Evolutionary conservation across 73 alveolate genomes (phyloP).

Genomic region (Stentor roeselii): DNA sequence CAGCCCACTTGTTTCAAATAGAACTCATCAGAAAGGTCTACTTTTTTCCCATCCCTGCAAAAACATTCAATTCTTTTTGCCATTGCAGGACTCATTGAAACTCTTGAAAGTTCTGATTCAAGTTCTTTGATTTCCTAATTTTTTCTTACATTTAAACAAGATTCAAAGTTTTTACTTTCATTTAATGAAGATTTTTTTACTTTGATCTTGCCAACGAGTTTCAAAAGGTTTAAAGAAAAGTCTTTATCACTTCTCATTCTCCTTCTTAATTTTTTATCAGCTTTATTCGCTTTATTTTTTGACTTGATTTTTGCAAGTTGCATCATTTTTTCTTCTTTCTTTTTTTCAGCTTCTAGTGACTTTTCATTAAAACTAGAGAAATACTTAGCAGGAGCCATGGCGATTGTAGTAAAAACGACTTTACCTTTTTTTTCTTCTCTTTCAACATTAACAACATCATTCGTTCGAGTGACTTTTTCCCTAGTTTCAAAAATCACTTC

Average conservation of each 20-base stretch:
- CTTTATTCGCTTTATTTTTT: too few relatives aligned
- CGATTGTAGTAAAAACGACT: background rate
- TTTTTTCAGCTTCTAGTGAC: too few relatives aligned
- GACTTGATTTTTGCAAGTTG: background rate
- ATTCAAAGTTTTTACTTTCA: background rate
- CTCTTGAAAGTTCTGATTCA: background rate
- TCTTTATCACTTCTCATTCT: background rate
- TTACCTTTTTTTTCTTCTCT: background rate
- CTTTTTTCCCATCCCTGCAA: background rate
- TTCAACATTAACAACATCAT: constrained; percentile 2
- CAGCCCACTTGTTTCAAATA: background rate
- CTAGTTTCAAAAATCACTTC: background rate
- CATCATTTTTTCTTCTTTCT: too few relatives aligned
- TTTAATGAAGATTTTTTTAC: background rate
- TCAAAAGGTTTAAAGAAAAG: too few relatives aligned
- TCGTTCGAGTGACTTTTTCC: background rate
- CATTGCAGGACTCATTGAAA: background rate
- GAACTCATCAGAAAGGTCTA: background rate
- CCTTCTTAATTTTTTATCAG: background rate
- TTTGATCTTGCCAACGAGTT: background rate
- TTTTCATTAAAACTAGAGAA: too few relatives aligned
- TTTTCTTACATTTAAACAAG: background rate
- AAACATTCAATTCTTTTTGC: background rate
- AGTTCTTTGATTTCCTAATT: background rate
- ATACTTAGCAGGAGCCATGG: constrained; percentile 6